Evolutionary conservation across 192 early-diverging fungal species (phyloP).

Genomic region (Coemansia sp.): DNA sequence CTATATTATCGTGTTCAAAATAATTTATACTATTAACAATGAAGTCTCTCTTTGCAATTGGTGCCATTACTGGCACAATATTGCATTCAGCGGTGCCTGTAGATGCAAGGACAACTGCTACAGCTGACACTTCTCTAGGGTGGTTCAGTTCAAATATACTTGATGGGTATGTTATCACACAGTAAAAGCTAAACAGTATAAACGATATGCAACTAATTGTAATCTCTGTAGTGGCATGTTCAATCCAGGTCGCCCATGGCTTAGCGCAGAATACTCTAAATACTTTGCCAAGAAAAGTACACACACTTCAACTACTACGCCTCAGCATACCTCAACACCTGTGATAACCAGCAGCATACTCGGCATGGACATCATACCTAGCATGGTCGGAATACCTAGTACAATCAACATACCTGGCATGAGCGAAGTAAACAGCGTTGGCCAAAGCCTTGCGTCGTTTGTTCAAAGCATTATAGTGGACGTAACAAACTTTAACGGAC

Average conservation of each 20-base stretch:
- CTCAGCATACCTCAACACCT: no score
- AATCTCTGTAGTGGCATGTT: conserved; percentile 1
- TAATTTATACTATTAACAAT: not conserved
- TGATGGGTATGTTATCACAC: conserved; percentile 1
- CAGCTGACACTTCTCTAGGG: conserved; percentile 3
- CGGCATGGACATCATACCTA: no score
- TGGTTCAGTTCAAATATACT: conserved; percentile 5
- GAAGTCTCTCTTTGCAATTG: not conserved
- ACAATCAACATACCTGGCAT: not conserved
- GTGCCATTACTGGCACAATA: not conserved
- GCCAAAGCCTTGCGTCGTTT: not conserved
- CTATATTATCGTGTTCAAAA: not conserved
- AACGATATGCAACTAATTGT: not conserved
- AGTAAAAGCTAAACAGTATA: no score
- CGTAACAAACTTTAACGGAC: conserved; percentile 12
- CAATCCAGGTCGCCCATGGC: conserved; percentile 4
- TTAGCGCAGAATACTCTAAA: conserved; percentile 7
- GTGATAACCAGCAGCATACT: no score
- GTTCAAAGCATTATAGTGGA: conserved; percentile 9
- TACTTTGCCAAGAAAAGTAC: not conserved
- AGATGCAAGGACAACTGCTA: not conserved
- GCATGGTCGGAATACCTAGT: no score
- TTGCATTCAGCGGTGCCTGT: not conserved
- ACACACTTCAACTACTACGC: no score
- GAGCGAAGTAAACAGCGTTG: conserved; percentile 10